These are phyloP conservation scores for Stachybotrys chlorohalonatus DNA, from an alignment of 2,329 filamentous ascomycete species.

Conservation along the genomic window DNA sequence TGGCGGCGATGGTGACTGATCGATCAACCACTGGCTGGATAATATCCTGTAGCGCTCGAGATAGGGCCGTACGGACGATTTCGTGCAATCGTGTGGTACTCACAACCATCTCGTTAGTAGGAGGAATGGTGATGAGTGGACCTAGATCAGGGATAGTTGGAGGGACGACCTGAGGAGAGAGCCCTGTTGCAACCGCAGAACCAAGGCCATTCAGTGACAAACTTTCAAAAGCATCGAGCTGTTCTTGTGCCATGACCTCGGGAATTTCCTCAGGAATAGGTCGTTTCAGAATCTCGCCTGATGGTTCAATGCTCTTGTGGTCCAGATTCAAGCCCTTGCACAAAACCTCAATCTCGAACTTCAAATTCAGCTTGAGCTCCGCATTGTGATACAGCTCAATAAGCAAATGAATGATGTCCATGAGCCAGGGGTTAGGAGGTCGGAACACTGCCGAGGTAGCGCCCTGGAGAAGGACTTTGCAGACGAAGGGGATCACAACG, in stretches of 20 bases:
- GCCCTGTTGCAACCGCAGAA: slow-evolving; percentile 57
- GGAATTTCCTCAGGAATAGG: slow-evolving; percentile 52
- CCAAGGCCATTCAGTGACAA: slow-evolving; percentile 68
- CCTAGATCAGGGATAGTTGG: slow-evolving; percentile 78
- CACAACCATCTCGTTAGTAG: slow-evolving; percentile 70
- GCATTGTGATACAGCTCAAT: slow-evolving; percentile 91
- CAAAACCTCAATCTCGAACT: slow-evolving; percentile 96
- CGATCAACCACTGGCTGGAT: slow-evolving; percentile 96
- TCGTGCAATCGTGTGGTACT: slow-evolving; percentile 57
- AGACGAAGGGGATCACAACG: slow-evolving; percentile 93
- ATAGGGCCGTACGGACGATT: slow-evolving; percentile 80
- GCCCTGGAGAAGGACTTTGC: slow-evolving; percentile 86
- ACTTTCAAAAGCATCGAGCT: slow-evolving; percentile 74
- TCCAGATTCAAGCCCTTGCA: slow-evolving; percentile 91
- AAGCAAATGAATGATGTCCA: slow-evolving; percentile 87
- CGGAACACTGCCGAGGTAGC: slow-evolving; percentile 80
- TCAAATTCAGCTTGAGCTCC: slow-evolving; percentile 90
- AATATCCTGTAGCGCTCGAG: slow-evolving; percentile 87
- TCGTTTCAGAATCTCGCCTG: slow-evolving; percentile 75
- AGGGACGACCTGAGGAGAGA: slow-evolving; percentile 70
- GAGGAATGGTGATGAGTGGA: slow-evolving; percentile 70
- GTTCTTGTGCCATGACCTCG: slow-evolving; percentile 54
- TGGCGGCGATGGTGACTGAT: slow-evolving; percentile 95
- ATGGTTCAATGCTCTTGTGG: slow-evolving; percentile 82
- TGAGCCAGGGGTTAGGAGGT: slow-evolving; percentile 93